Conservation (phyloP, 2,329 filamentous ascomycete genomes). For the Hypoxylon sp. region DNA sequence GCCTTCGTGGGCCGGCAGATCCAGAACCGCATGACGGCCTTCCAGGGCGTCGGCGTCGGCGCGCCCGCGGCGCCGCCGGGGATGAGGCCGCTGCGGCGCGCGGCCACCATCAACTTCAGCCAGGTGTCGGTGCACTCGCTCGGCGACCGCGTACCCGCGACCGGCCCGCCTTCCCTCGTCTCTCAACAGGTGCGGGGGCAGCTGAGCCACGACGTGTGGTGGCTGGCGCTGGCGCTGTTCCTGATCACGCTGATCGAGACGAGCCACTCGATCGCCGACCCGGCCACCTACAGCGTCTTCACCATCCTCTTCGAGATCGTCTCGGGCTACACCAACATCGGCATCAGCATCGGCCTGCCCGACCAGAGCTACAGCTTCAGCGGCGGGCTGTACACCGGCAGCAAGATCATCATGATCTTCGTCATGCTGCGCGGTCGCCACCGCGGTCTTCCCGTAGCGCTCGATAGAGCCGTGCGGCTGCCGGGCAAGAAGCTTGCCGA, state of each 20-base stretch:
- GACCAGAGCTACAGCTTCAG: conserved; percentile 62
- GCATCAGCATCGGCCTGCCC: conserved; percentile 65
- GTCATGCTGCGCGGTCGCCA: conserved; percentile 67
- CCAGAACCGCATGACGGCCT: conserved; percentile 50
- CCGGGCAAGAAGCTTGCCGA: conserved; percentile 44
- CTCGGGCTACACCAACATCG: conserved; percentile 68
- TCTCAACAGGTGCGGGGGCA: conserved; percentile 69
- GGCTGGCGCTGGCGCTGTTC: conserved; percentile 67
- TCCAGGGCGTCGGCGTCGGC: conserved; percentile 57
- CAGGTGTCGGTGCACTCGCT: conserved; percentile 35
- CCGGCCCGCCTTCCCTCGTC: conserved; percentile 52
- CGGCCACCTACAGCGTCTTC: conserved; percentile 64
- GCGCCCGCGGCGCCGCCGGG: conserved; percentile 27
- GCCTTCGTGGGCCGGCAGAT: conserved; percentile 49
- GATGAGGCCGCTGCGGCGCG: conserved; percentile 33
- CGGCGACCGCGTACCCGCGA: conserved; percentile 21
- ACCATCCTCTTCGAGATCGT: conserved; percentile 68
- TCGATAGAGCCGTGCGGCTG: conserved; percentile 62
- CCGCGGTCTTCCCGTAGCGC: conserved; percentile 63
- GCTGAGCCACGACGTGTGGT: conserved; percentile 73
- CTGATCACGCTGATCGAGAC: conserved; percentile 69
- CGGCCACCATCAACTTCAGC: conserved; percentile 33
- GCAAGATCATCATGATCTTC: conserved; percentile 65
- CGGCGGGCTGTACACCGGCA: conserved; percentile 62
- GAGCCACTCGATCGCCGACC: conserved; percentile 60